These are phyloP conservation scores for Stipa capillata DNA, from an alignment of 176 grass and related monocot species.

Conservation along the genomic window DNA sequence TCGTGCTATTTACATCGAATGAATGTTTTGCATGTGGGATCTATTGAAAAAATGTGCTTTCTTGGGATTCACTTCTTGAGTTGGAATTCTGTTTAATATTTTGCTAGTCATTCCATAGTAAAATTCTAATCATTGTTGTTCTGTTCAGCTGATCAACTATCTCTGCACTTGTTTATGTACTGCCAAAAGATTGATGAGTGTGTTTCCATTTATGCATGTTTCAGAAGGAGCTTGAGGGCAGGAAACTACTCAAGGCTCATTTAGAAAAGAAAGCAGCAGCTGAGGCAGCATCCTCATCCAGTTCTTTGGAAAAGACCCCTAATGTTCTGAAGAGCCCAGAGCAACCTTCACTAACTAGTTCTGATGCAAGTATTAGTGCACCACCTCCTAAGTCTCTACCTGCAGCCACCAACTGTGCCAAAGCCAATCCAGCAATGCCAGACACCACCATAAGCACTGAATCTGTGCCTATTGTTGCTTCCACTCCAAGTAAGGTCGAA, in stretches of 20 bases:
- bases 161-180: not conserved
- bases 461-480: conserved; percentile 10
- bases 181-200: conserved; percentile 10
- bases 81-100: not conserved
- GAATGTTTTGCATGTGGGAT: not conserved
- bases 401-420: not conserved
- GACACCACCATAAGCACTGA: conserved; percentile 17
- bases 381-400: conserved; percentile 9
- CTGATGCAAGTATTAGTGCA: conserved; percentile 6
- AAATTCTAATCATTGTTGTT: not conserved
- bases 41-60: no score
- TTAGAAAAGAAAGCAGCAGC: conserved; percentile 49
- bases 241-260: conserved; percentile 45
- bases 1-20: not conserved
- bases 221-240: conserved; percentile 57
- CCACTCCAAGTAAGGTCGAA: conserved; percentile 16
- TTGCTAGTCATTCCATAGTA: not conserved
- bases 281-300: conserved; percentile 30
- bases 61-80: no score
- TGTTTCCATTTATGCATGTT: conserved; percentile 33
- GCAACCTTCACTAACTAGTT: conserved; percentile 11
- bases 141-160: not conserved
- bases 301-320: conserved; percentile 36
- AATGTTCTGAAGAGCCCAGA: conserved; percentile 19
- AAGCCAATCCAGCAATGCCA: conserved; percentile 5